Percentiles rank a stretch among this genome's conserved stretches.
These are phyloP conservation scores for Tagetes erecta DNA, from an alignment of 129 eudicot species.

Conservation along the genomic window DNA sequence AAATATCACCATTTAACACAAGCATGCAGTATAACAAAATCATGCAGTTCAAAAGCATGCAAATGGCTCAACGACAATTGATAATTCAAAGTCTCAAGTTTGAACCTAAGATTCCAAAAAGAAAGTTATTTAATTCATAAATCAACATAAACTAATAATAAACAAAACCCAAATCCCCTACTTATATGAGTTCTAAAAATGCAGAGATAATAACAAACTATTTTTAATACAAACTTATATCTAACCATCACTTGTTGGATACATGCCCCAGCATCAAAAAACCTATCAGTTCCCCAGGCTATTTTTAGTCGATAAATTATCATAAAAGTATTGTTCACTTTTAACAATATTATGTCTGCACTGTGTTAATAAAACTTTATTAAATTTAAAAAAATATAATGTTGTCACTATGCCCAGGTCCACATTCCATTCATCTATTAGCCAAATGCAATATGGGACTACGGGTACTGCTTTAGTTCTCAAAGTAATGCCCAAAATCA, in stretches of 20 bases:
- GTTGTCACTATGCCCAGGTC: neutral
- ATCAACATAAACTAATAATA: too few relatives aligned
- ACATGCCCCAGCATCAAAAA: neutral
- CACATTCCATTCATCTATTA: neutral
- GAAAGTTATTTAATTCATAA: too few relatives aligned
- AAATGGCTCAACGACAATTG: too few relatives aligned
- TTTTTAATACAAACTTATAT: too few relatives aligned
- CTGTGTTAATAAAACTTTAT: neutral
- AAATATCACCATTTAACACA: constrained; percentile 3
- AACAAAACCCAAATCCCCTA: too few relatives aligned
- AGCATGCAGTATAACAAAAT: neutral
- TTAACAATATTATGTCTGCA: neutral
- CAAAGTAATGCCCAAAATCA: neutral
- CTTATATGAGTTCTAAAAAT: too few relatives aligned
- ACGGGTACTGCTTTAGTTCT: neutral
- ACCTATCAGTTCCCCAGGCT: neutral
- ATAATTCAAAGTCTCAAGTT: too few relatives aligned
- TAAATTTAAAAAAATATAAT: neutral
- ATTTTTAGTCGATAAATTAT: neutral
- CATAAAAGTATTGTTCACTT: neutral
- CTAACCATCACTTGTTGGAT: too few relatives aligned
- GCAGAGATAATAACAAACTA: too few relatives aligned
- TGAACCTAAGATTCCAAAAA: too few relatives aligned
- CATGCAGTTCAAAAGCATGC: too few relatives aligned
- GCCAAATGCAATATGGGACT: neutral